These are phyloP conservation scores for Lathyrus sativus DNA, from an alignment of 306 rosid species.

Conservation along the genomic window DNA sequence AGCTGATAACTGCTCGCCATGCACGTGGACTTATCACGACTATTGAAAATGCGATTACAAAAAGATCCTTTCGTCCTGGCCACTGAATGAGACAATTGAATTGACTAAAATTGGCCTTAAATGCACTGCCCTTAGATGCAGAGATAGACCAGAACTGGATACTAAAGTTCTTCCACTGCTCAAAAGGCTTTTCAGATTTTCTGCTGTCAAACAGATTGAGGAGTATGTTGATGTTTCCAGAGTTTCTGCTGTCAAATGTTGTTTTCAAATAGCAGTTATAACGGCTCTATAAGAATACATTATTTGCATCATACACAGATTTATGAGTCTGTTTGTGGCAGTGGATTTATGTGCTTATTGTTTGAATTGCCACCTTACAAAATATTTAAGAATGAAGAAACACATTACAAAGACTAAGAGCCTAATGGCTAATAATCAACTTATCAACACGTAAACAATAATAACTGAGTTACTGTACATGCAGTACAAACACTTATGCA, in stretches of 20 bases:
- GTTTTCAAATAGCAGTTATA: too few relatives aligned
- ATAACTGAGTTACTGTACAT: conserved; percentile 46
- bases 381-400: conserved; percentile 40
- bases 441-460: conserved; percentile 47
- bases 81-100: conserved; percentile 68
- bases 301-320: too few relatives aligned
- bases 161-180: conserved; percentile 85
- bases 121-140: conserved; percentile 82
- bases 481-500: conserved; percentile 56
- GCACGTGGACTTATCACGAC: conserved; percentile 65
- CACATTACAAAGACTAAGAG: conserved; percentile 47
- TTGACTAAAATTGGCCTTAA: conserved; percentile 65
- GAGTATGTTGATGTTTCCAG: too few relatives aligned
- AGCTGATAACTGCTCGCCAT: conserved; percentile 64
- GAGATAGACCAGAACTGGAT: conserved; percentile 95
- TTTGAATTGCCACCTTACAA: conserved; percentile 40
- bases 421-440: conserved; percentile 38
- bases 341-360: too few relatives aligned
- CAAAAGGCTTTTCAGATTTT: conserved; percentile 55
- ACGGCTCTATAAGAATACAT: too few relatives aligned
- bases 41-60: conserved; percentile 68
- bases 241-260: too few relatives aligned
- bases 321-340: too few relatives aligned
- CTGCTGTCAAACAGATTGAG: too few relatives aligned
- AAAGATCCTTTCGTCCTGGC: conserved; percentile 73